Conservation (phyloP, 139 green algal species). For the Zygnema cylindricum region DNA sequence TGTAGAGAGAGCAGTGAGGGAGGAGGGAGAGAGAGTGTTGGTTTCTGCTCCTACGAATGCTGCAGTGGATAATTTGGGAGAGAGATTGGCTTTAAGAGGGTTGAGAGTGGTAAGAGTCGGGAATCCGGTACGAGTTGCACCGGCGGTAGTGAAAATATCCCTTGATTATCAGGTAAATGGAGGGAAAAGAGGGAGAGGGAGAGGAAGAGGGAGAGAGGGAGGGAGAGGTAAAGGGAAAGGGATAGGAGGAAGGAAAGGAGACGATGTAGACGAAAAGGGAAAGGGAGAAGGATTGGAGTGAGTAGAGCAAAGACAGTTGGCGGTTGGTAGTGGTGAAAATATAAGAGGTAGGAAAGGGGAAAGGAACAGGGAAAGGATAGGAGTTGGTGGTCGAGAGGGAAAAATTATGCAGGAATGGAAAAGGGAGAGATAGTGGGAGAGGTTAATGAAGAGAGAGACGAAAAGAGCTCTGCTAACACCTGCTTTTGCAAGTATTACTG, state of each 20-base stretch:
- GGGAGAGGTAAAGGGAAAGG: slow-evolving; percentile 31
- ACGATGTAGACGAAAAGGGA: neutral
- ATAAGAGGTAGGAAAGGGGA: slow-evolving; percentile 59
- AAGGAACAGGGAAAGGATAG: neutral
- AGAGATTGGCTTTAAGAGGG: neutral
- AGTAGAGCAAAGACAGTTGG: slow-evolving; percentile 52
- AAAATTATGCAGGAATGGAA: neutral
- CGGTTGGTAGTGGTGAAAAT: slow-evolving; percentile 91
- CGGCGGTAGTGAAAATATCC: slow-evolving; percentile 2
- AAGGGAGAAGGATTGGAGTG: neutral
- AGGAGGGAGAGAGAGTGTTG: neutral
- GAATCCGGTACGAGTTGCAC: neutral
- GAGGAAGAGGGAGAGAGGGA: slow-evolving; percentile 59
- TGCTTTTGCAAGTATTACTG: too few relatives aligned
- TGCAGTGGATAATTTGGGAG: neutral
- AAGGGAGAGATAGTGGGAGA: neutral
- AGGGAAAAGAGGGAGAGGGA: slow-evolving; percentile 44
- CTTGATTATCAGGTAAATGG: slow-evolving; percentile 25
- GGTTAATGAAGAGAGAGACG: neutral
- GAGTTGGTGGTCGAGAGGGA: too few relatives aligned
- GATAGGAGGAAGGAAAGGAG: slow-evolving; percentile 21
- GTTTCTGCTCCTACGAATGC: neutral
- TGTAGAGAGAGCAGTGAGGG: neutral
- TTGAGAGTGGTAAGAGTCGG: neutral
- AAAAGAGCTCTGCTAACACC: too few relatives aligned